phyloP scores from a whole-genome alignment of 2,329 filamentous ascomycete genomes.

The Colletotrichum paranaense region DNA sequence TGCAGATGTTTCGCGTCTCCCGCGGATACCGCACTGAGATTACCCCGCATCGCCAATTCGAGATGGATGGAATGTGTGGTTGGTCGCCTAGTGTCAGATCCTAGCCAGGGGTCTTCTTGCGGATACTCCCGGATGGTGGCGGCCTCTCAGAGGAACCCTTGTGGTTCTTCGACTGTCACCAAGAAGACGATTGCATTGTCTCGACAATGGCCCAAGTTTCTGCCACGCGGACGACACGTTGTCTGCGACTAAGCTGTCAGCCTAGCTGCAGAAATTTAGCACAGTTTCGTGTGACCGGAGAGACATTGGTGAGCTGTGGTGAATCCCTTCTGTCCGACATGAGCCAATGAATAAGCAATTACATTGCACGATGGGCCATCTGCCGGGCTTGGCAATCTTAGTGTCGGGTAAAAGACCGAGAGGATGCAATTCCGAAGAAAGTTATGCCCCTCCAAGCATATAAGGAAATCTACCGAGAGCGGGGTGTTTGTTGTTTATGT shows the following conservation, averaged over 20 bases:
- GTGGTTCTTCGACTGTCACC: background rate
- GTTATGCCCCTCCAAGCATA: background rate
- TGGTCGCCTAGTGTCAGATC: constrained; percentile 21
- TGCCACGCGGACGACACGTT: background rate
- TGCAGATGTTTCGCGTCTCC: background rate
- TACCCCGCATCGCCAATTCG: constrained; percentile 29
- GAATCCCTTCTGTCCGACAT: background rate
- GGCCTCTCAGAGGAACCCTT: background rate
- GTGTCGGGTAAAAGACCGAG: constrained; percentile 27
- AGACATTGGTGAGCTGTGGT: background rate
- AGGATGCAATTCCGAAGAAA: constrained; percentile 7
- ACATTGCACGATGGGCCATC: background rate
- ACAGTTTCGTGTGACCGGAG: background rate
- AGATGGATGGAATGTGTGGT: background rate
- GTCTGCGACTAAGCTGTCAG: background rate
- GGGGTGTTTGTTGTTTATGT: constrained; percentile 3
- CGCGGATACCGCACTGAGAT: constrained; percentile 2
- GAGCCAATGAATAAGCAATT: constrained; percentile 5
- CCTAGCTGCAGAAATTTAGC: background rate
- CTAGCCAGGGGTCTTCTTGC: constrained; percentile 17
- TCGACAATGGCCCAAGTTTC: background rate
- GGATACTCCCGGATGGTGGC: constrained; percentile 27
- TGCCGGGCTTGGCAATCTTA: constrained; percentile 16
- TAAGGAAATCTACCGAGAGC: constrained; percentile 15
- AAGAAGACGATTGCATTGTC: background rate